A percentile compares a stretch with the other conserved stretches of the same genome.
Conservation (phyloP, 208 protist species). For the Crithidia sp. region DNA sequence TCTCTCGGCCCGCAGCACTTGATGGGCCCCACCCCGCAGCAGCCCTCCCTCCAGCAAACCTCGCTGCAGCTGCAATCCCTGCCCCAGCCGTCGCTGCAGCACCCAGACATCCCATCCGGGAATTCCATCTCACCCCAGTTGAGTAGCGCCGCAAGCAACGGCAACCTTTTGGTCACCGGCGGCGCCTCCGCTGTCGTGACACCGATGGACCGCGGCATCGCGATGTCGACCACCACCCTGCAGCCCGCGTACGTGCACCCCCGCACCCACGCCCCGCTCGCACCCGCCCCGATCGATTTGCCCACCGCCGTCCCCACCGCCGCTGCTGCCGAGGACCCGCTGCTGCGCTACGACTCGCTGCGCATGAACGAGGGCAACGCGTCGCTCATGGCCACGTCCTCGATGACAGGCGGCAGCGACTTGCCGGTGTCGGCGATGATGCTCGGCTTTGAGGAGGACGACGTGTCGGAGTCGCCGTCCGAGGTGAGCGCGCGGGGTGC, state of each 20-base stretch:
- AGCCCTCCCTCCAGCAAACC: background rate
- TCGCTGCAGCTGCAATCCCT: background rate
- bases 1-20: constrained; percentile 5
- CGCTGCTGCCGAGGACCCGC: background rate
- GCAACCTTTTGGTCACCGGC: constrained; percentile 3
- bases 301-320: background rate
- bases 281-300: background rate
- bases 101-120: background rate
- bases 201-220: constrained; percentile 4
- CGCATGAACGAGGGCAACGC: constrained; percentile 11
- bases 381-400: constrained; percentile 11
- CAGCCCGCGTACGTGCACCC: background rate
- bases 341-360: constrained; percentile 17
- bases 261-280: constrained; percentile 1
- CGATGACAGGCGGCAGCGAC: constrained; percentile 15
- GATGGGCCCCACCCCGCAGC: background rate
- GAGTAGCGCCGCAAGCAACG: constrained; percentile 16
- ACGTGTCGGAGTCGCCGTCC: constrained; percentile 1
- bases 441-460: constrained; percentile 11
- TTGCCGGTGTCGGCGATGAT: constrained; percentile 6
- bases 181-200: constrained; percentile 11
- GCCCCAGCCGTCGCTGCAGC: background rate
- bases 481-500: background rate
- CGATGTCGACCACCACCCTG: constrained; percentile 6
- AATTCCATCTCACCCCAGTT: constrained; percentile 25